These are phyloP conservation scores for Trichosphaerium sp. DNA, from an alignment of 78 protist genomes.

Conservation along the genomic window DNA sequence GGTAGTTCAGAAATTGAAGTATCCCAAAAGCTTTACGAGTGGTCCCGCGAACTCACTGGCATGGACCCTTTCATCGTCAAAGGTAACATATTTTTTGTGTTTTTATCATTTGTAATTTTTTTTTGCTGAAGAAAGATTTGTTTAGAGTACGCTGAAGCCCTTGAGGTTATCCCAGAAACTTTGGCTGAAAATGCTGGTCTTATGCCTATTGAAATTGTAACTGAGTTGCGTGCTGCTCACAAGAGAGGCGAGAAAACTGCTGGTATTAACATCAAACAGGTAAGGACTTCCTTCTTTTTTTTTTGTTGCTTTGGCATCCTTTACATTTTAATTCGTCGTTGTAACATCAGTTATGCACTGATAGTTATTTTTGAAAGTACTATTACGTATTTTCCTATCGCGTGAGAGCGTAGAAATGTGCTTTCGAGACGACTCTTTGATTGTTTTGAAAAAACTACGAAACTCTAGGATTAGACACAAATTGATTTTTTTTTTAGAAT, in stretches of 20 bases:
- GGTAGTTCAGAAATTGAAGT: constrained; percentile 95
- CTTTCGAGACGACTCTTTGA: too few species aligned
- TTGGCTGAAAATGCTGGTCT: constrained; percentile 99
- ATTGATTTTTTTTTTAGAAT: neutral
- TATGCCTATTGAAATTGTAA: constrained; percentile 89
- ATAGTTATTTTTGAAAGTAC: too few species aligned
- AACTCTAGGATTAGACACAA: too few species aligned
- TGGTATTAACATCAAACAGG: constrained; percentile 92
- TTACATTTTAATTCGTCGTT: neutral
- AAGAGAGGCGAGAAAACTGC: constrained; percentile 71
- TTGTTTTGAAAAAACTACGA: too few species aligned
- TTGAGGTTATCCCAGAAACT: constrained; percentile 96
- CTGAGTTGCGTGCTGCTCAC: constrained; percentile 88
- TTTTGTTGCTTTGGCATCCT: too few species aligned
- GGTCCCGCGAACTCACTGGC: constrained; percentile 77
- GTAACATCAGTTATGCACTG: neutral
- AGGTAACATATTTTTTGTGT: too few species aligned
- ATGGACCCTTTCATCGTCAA: constrained; percentile 64
- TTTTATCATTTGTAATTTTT: too few species aligned
- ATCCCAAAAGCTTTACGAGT: constrained; percentile 54
- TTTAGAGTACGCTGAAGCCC: constrained; percentile 94
- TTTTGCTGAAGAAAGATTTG: too few species aligned
- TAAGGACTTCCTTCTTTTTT: neutral
- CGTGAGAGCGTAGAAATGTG: too few species aligned
- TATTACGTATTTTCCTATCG: too few species aligned